Evolutionary conservation across 495 filamentous ascomycete species (phyloP).

Genomic region (Penicillium silybi): DNA sequence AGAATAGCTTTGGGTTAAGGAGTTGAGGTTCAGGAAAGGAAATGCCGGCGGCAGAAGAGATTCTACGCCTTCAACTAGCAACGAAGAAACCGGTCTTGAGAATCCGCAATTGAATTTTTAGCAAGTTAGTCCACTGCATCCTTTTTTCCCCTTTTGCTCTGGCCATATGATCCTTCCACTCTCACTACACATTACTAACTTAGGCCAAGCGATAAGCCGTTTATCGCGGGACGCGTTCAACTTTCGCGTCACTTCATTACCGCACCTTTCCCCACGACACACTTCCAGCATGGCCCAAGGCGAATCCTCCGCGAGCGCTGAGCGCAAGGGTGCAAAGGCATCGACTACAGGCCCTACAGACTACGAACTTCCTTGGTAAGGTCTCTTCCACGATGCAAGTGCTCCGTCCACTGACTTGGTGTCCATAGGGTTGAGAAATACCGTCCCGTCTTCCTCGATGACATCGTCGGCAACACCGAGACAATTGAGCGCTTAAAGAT

Average conservation of each 20-base stretch:
- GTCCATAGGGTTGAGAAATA: constrained; percentile 92
- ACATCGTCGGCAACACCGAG: constrained; percentile 96
- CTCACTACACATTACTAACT: neutral
- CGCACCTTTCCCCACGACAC: neutral
- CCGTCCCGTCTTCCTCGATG: constrained; percentile 87
- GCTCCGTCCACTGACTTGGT: constrained; percentile 9
- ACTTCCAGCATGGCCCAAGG: constrained; percentile 44
- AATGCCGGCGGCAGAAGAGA: neutral
- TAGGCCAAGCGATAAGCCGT: constrained; percentile 7
- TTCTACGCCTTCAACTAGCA: neutral
- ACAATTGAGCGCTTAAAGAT: constrained; percentile 97
- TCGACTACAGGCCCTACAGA: constrained; percentile 57
- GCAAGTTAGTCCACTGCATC: neutral
- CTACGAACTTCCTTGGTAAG: constrained; percentile 91
- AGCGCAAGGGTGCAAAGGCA: constrained; percentile 63
- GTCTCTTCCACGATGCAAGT: constrained; percentile 8
- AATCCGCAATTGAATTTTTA: neutral
- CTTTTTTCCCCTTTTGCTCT: neutral
- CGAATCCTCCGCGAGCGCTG: constrained; percentile 75
- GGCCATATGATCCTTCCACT: neutral
- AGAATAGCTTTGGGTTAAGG: constrained; percentile 2
- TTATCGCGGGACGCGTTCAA: constrained; percentile 23
- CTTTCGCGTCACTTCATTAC: constrained; percentile 28
- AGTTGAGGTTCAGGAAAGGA: neutral
- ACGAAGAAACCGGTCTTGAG: neutral